These are phyloP conservation scores for Colletotrichum siamense DNA, from an alignment of 2,329 filamentous ascomycete genomes.

Conservation along the genomic window DNA sequence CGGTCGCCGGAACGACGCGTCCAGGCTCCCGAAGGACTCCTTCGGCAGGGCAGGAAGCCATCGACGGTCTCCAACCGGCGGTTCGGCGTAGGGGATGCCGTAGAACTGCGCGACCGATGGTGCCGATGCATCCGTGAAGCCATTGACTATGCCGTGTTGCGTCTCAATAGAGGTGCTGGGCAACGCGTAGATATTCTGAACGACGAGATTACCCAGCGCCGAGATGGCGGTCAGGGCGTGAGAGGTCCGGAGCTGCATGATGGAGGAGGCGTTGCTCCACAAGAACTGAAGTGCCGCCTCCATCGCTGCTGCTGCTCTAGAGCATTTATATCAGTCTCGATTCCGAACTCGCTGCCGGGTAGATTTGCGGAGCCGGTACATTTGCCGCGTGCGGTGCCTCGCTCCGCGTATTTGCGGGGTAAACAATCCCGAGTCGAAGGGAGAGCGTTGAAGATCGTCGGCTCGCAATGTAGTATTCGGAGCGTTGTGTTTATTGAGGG, in stretches of 20 bases:
- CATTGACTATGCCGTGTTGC: background rate
- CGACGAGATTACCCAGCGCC: background rate
- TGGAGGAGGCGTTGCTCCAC: background rate
- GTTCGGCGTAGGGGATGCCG: constrained; percentile 35
- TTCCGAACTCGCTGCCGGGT: background rate
- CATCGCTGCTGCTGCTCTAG: background rate
- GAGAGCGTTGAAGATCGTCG: background rate
- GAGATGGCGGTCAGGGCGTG: background rate
- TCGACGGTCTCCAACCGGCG: constrained; percentile 28
- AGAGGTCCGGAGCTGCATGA: background rate
- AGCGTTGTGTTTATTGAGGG: background rate
- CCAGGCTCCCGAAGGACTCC: constrained; percentile 20
- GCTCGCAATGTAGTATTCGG: background rate
- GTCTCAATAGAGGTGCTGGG: background rate
- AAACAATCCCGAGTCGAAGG: background rate
- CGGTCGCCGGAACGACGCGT: background rate
- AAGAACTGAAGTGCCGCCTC: background rate
- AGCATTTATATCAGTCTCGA: background rate
- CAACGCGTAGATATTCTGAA: background rate
- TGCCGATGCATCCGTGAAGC: background rate
- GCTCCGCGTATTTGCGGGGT: background rate
- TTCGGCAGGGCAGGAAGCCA: constrained; percentile 25
- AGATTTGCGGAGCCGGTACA: background rate
- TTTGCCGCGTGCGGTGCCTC: background rate
- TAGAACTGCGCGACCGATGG: constrained; percentile 33